phyloP scores from a whole-genome alignment of 2,329 filamentous ascomycete species.

The Curvularia sp. region DNA sequence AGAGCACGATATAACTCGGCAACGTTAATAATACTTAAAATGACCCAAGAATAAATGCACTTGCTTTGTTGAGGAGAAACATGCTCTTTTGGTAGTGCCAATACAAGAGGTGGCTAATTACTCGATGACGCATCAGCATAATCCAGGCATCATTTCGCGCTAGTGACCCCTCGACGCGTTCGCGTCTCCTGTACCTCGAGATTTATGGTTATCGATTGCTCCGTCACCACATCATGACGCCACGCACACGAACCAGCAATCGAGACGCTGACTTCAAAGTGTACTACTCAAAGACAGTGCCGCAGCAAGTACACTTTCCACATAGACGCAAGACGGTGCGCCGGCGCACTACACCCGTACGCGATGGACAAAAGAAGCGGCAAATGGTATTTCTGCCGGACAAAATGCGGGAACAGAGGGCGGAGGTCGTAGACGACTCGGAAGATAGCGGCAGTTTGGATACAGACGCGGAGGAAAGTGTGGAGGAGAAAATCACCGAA shows the following conservation, averaged over 20 bases:
- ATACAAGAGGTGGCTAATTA: not conserved
- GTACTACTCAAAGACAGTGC: constrained; percentile 43
- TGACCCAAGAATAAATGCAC: not conserved
- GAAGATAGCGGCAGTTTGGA: constrained; percentile 21
- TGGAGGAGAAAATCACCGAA: constrained; percentile 6
- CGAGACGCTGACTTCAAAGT: constrained; percentile 34
- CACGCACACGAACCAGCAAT: constrained; percentile 38
- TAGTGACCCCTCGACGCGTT: constrained; percentile 32
- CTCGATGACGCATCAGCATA: not conserved
- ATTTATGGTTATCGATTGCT: constrained; percentile 7
- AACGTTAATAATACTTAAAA: constrained; percentile 4
- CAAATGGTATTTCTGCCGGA: constrained; percentile 43
- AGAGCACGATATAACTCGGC: constrained; percentile 1
- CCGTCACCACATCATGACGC: constrained; percentile 33
- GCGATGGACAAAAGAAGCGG: constrained; percentile 29
- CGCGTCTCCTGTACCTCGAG: constrained; percentile 22
- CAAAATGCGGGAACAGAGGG: constrained; percentile 29
- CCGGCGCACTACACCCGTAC: constrained; percentile 18
- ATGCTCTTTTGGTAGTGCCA: not conserved
- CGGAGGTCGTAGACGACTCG: constrained; percentile 19
- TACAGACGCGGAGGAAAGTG: constrained; percentile 11
- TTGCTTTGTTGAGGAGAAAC: not conserved
- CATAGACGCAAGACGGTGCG: constrained; percentile 39
- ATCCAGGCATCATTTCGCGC: constrained; percentile 5
- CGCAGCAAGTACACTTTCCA: constrained; percentile 41